phyloP scores from a whole-genome alignment of 768 basidiomycete species.

The Tricholomella constricta region DNA sequence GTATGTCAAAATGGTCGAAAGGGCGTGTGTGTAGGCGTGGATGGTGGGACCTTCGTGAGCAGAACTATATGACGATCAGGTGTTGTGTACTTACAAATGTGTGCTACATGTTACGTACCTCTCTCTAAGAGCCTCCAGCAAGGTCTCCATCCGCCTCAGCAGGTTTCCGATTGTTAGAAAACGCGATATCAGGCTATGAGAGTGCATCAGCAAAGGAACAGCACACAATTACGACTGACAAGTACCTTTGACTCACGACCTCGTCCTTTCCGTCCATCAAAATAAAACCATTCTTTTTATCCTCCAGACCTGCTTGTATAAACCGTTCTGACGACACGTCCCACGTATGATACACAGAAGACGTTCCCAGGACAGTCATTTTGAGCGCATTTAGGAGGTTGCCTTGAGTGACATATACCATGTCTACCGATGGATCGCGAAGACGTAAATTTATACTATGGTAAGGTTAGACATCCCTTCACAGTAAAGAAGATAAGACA shows the following conservation, averaged over 20 bases:
- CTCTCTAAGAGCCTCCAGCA: conserved; percentile 46
- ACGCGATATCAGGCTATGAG: conserved; percentile 52
- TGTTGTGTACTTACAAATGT: neutral
- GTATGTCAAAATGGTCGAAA: conserved; percentile 55
- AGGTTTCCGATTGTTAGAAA: conserved; percentile 72
- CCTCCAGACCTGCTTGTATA: conserved; percentile 39
- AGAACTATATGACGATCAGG: conserved; percentile 33
- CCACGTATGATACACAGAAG: conserved; percentile 71
- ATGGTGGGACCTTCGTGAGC: conserved; percentile 52
- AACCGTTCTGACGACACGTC: conserved; percentile 58
- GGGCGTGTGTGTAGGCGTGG: conserved; percentile 67
- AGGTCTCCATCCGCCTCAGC: conserved; percentile 63
- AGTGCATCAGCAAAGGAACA: neutral
- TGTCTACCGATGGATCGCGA: conserved; percentile 35
- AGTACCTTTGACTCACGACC: conserved; percentile 56
- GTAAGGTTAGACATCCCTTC: neutral
- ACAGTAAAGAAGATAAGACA: neutral
- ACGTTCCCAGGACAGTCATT: conserved; percentile 62
- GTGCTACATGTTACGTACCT: conserved; percentile 39
- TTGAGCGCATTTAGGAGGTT: conserved; percentile 57
- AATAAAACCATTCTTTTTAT: conserved; percentile 37
- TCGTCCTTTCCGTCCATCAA: conserved; percentile 61
- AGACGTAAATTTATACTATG: conserved; percentile 52
- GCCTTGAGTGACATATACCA: conserved; percentile 45
- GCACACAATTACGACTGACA: neutral